These are phyloP conservation scores for Heliamphora exappendiculata DNA, from an alignment of 148 eudicot species.

Conservation along the genomic window DNA sequence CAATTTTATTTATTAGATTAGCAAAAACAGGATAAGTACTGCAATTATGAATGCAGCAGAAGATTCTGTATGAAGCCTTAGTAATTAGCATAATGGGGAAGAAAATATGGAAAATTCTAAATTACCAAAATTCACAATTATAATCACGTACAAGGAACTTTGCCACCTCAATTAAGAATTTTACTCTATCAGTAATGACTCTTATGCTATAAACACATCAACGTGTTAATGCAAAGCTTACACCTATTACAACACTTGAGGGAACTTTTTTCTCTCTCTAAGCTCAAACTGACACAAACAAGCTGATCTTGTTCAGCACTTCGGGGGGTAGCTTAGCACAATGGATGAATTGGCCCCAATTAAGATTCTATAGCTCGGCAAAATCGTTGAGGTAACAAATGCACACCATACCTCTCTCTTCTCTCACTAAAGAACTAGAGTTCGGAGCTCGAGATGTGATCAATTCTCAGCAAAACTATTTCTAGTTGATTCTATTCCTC, in stretches of 20 bases:
- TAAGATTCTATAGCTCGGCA: no score
- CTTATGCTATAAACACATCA: neutral
- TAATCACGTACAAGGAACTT: neutral
- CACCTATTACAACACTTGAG: neutral
- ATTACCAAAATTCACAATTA: neutral
- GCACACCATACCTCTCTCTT: no score
- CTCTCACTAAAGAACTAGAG: no score
- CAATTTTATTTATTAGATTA: neutral
- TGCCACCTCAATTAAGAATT: neutral
- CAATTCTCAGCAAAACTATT: slow-evolving; percentile 60
- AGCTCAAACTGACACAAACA: no score
- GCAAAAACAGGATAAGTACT: neutral
- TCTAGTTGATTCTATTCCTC: slow-evolving; percentile 29
- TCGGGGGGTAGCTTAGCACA: no score
- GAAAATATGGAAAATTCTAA: neutral
- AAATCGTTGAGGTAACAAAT: no score
- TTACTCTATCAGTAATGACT: no score
- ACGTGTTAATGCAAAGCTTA: neutral
- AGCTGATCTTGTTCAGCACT: no score
- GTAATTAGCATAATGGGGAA: neutral
- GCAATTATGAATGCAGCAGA: neutral
- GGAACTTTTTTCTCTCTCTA: no score
- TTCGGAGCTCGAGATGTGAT: slow-evolving; percentile 41
- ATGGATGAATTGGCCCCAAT: no score
- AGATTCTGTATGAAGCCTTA: neutral